A percentile compares a stretch with the other conserved stretches of the same genome.
phyloP scores from a whole-genome alignment of 352 stramenopile species.

The Pythium grandisporangium region DNA sequence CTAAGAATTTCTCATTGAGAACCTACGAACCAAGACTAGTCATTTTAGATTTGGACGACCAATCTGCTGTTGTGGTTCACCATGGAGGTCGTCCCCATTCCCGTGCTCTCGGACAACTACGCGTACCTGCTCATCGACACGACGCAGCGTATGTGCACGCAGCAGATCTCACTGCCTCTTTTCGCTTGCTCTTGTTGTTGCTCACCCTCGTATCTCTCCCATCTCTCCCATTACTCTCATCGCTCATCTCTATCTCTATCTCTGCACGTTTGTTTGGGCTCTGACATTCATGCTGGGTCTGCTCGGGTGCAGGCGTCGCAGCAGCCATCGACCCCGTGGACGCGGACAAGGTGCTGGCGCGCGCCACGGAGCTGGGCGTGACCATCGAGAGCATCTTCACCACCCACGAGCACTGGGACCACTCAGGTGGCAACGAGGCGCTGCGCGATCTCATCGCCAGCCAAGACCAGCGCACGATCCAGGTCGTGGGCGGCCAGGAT shows the following conservation, averaged over 20 bases:
- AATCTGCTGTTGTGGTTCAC: not conserved
- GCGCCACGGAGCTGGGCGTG: conserved; percentile 44
- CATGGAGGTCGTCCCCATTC: conserved; percentile 71
- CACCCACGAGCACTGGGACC: conserved; percentile 89
- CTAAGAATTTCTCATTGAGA: not conserved
- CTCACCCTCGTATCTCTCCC: too few species aligned
- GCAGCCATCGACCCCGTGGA: conserved; percentile 87
- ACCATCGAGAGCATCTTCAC: conserved; percentile 84
- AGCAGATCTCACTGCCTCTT: too few species aligned
- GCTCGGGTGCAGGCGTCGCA: conserved; percentile 31
- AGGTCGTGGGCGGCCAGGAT: conserved; percentile 62
- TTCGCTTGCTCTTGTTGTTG: too few species aligned
- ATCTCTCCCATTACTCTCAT: too few species aligned
- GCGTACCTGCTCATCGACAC: conserved; percentile 82
- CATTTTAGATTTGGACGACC: not conserved
- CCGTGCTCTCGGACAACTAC: conserved; percentile 90
- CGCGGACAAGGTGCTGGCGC: conserved; percentile 60
- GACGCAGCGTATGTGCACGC: conserved; percentile 20
- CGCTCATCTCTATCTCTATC: too few species aligned
- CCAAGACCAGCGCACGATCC: conserved; percentile 25
- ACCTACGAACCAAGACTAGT: not conserved
- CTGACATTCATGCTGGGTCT: too few species aligned
- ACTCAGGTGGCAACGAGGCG: conserved; percentile 81
- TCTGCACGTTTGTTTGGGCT: too few species aligned
- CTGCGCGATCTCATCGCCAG: conserved; percentile 39